Evolutionary conservation across 2,329 filamentous ascomycete genomes (phyloP).

Genomic region (Ceratocystis ficicola): DNA sequence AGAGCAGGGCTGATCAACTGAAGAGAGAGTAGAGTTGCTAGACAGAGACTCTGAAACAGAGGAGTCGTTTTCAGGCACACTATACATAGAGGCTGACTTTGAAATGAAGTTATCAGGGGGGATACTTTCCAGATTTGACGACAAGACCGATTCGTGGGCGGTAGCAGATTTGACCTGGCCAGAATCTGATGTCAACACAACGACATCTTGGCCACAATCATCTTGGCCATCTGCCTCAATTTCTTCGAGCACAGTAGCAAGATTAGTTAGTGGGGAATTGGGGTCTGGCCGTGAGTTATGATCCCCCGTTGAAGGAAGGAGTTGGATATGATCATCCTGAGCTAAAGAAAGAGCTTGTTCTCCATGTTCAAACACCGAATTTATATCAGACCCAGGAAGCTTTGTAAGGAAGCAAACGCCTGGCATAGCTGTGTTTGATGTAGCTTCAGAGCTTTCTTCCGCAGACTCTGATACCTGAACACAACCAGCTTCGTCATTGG

Average conservation of each 20-base stretch:
- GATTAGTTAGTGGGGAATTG: background rate
- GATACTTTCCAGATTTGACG: background rate
- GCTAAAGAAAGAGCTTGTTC: background rate
- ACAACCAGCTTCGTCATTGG: background rate
- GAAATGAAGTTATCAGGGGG: background rate
- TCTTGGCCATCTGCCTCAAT: constrained; percentile 11
- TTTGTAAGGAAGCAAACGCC: too few species aligned
- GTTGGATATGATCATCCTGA: background rate
- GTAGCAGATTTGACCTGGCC: background rate
- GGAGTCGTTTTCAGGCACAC: background rate
- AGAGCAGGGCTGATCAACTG: too few species aligned
- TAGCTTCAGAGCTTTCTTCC: too few species aligned
- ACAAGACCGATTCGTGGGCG: background rate
- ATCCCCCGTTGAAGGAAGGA: background rate
- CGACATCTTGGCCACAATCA: constrained; percentile 11
- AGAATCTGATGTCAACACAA: background rate
- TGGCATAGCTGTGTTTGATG: background rate
- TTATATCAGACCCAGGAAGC: background rate
- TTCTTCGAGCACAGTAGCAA: constrained; percentile 19
- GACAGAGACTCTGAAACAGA: too few species aligned
- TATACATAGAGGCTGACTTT: background rate
- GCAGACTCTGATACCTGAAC: background rate
- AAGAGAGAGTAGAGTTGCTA: too few species aligned
- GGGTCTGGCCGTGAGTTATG: background rate
- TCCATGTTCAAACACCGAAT: background rate